Base-by-base conservation (phyloP, 306 rosid genomes). In the Potentilla sterilis region DNA sequence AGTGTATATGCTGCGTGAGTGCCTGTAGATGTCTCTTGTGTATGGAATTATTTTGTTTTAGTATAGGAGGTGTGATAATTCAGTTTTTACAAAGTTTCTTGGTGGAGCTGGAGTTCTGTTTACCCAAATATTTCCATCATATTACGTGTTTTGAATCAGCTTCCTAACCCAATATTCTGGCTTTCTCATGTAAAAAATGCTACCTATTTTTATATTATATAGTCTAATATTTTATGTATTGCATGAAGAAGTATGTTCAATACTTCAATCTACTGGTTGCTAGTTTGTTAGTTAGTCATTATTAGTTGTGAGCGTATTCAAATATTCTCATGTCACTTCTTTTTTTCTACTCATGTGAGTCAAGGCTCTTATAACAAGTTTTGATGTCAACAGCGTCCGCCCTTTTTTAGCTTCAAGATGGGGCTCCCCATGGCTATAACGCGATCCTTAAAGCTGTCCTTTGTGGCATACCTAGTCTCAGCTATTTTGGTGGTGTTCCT, bases 341-440 rank as follows among this genome's bases (percentile, higher is more conserved):
- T 79, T 43, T 58, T 46, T 48, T 72, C 59, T 43, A 16, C 14
- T 68, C 37, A 41, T 63, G 19, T 67, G 37, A 57, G 52, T 40
- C 41, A 38, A 49, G 64, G 61, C 54, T 73, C 49, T 80, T 80
- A 78, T 77, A 75, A 49, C 52, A 16, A 69, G 6, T 80, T 66
- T 64, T 79, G 77, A 77, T 84, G 52, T 77, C 75, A 14, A 76
- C 92, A 95, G 99, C 96, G 99, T 48, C 89, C 91, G 55, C 98
- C 98, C 3, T 92, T 87, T 80, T 92, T 88, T 86, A 96, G 95
- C 86, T 92, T 92, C 86, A 96, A 96, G 86, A 92, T 96, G 99
- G 97, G 93, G 41, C 65, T 92, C 44, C 98, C 89, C 40, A 80
- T 81, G 0, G 98, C 97, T 75, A 70, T 80, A 58, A 74, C 80